These are phyloP conservation scores for Verbena officinalis DNA, from an alignment of 257 asterid genomes.

Conservation along the genomic window DNA sequence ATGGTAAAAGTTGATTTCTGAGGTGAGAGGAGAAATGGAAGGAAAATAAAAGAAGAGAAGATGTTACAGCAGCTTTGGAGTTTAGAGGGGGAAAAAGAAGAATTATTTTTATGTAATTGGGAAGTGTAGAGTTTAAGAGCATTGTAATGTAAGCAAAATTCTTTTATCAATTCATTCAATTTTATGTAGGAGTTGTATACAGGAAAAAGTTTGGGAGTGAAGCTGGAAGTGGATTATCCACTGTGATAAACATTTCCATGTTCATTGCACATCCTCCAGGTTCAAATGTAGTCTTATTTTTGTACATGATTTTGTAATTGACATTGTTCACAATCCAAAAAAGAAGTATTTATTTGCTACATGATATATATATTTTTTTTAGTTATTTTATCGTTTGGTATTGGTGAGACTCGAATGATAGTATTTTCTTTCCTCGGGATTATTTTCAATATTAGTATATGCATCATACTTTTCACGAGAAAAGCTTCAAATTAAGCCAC, in stretches of 20 bases:
- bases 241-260: constrained; percentile 9
- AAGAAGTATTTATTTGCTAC: background rate
- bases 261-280: constrained; percentile 17
- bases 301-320: constrained; percentile 28
- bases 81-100: constrained; percentile 25
- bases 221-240: constrained; percentile 24
- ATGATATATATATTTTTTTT: background rate
- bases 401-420: no score
- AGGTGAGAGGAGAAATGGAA: constrained; percentile 17
- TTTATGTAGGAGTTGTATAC: constrained; percentile 33
- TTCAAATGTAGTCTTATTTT: constrained; percentile 13
- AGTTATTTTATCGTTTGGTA: no score
- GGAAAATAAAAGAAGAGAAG: constrained; percentile 22
- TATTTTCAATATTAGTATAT: no score
- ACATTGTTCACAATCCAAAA: background rate
- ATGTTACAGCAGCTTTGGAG: constrained; percentile 28
- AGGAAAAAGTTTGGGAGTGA: constrained; percentile 28
- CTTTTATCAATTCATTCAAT: constrained; percentile 46
- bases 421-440: no score
- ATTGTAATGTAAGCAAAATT: constrained; percentile 43
- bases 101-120: constrained; percentile 59
- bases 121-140: constrained; percentile 65
- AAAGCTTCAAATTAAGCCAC: no score
- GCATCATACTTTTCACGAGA: no score
- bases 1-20: constrained; percentile 27